phyloP scores from a whole-genome alignment of 2,329 filamentous ascomycete species.

The Neoscytalidium dimidiatum region DNA sequence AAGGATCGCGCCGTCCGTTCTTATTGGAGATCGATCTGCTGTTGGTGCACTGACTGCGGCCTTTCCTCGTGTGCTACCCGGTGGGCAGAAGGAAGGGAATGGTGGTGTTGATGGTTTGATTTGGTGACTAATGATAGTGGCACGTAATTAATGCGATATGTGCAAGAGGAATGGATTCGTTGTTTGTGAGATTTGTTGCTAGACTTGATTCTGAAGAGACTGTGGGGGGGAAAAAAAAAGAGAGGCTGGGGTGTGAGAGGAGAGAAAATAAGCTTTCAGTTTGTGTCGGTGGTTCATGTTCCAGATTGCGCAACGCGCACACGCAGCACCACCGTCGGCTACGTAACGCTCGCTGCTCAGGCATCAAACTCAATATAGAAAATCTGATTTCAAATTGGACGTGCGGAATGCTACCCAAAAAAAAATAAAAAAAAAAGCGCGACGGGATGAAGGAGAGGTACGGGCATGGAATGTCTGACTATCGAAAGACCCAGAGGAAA shows the following conservation, averaged over 20 bases:
- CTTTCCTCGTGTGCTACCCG: neutral
- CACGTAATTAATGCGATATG: neutral
- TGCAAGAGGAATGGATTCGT: neutral
- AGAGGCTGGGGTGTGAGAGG: too few species aligned
- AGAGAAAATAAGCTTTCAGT: neutral
- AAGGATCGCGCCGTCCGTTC: neutral
- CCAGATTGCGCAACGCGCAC: slow-evolving; percentile 1
- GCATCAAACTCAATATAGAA: too few species aligned
- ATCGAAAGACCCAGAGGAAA: neutral
- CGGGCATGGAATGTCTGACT: neutral
- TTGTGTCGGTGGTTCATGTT: neutral
- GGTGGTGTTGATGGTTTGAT: neutral
- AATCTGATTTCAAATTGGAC: too few species aligned
- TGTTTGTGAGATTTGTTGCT: neutral
- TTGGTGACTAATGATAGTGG: neutral
- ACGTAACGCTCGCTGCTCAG: neutral
- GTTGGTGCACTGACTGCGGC: neutral
- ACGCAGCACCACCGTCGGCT: neutral
- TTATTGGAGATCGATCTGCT: neutral
- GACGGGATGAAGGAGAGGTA: neutral
- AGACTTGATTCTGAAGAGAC: neutral
- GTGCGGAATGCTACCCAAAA: neutral
- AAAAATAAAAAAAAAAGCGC: neutral
- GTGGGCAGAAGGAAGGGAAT: neutral
- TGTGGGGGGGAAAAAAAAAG: neutral